Evolutionary conservation across 257 asterid species (phyloP).

Genomic region (Fraxinus quadrangulata): DNA sequence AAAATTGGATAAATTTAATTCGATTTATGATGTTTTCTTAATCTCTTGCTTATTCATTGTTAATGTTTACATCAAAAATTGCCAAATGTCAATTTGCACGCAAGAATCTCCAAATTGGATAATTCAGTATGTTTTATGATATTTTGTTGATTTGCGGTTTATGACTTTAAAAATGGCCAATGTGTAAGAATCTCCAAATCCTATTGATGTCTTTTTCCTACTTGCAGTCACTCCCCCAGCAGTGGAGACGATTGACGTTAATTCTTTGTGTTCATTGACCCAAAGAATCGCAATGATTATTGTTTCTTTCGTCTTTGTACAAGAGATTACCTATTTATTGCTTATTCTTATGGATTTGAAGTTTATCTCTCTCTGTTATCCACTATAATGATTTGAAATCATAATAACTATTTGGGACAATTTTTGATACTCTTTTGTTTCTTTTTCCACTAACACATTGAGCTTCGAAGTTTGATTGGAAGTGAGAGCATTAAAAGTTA

Average conservation of each 20-base stretch:
- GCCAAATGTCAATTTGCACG: not conserved
- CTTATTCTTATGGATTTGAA: not conserved
- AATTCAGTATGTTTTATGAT: not conserved
- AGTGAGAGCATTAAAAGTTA: constrained; percentile 7
- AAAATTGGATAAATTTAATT: not conserved
- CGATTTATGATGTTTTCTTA: not conserved
- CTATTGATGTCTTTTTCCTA: not conserved
- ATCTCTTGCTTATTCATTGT: not conserved
- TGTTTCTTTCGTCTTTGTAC: constrained; percentile 2
- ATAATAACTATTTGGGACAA: not conserved
- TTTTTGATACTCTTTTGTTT: constrained; percentile 7
- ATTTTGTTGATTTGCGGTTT: not conserved
- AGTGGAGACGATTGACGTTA: not conserved
- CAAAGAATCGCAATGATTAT: not conserved
- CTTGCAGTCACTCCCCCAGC: not conserved
- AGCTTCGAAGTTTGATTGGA: constrained; percentile 20
- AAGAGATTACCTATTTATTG: not conserved
- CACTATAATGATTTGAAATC: not conserved
- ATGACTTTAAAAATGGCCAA: not conserved
- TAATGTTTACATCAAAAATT: not conserved
- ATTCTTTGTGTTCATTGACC: not conserved
- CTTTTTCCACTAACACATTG: not conserved
- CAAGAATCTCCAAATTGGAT: not conserved
- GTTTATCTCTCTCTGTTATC: not conserved
- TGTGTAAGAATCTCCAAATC: not conserved